phyloP scores from a whole-genome alignment of 495 filamentous ascomycete genomes.

The Sphaerosporella brunnea region DNA sequence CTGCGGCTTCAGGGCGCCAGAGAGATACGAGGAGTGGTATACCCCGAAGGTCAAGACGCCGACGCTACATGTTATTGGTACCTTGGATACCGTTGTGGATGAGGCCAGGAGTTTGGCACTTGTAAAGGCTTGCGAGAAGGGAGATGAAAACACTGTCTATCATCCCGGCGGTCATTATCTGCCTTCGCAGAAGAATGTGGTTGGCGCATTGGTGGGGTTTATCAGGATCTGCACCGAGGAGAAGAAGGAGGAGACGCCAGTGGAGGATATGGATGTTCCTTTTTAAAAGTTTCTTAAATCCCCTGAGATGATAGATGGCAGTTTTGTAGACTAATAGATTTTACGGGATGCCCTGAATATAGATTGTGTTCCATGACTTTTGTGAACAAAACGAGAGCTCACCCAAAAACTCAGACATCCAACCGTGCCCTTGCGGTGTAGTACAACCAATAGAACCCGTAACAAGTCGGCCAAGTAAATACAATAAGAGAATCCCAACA shows the following conservation, averaged over 20 bases:
- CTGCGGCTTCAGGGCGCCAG: constrained; percentile 55
- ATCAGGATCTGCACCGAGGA: constrained; percentile 40
- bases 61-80: constrained; percentile 64
- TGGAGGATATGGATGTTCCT: too few species aligned
- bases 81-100: constrained; percentile 75
- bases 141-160: constrained; percentile 44
- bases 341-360: too few species aligned
- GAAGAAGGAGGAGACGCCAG: constrained; percentile 26
- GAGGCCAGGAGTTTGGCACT: constrained; percentile 49
- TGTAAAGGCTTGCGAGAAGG: constrained; percentile 44
- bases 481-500: too few species aligned
- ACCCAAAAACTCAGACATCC: too few species aligned
- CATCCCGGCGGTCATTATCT: constrained; percentile 93
- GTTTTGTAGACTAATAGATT: too few species aligned
- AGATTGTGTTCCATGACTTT: too few species aligned
- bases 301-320: too few species aligned
- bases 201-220: constrained; percentile 56
- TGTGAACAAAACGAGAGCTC: too few species aligned
- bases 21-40: constrained; percentile 51
- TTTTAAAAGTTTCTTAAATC: too few species aligned
- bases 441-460: too few species aligned
- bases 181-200: constrained; percentile 63
- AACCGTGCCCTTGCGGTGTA: too few species aligned
- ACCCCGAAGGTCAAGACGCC: constrained; percentile 60
- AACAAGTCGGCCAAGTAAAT: too few species aligned